Conservation (phyloP, 1,139 yeast species). For the Pichia sp. region DNA sequence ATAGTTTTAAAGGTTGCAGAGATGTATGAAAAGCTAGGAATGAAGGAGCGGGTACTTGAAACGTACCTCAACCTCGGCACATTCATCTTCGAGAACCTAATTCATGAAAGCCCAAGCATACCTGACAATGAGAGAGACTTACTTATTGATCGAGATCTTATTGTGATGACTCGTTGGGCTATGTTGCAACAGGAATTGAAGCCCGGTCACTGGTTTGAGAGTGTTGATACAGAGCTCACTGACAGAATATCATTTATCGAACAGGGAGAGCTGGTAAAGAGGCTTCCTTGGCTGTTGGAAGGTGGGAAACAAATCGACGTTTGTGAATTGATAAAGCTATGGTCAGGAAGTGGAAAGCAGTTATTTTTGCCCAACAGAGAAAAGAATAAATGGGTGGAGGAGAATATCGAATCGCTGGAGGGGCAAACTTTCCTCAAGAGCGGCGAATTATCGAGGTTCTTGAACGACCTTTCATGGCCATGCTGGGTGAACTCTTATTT, state of each 20-base stretch:
- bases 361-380: neutral
- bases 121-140: conserved; percentile 20
- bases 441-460: conserved; percentile 17
- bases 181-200: conserved; percentile 14
- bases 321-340: conserved; percentile 18
- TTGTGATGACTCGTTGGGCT: conserved; percentile 22
- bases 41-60: conserved; percentile 18
- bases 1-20: conserved; percentile 81
- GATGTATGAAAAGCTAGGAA: conserved; percentile 44
- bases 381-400: conserved; percentile 12
- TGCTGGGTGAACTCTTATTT: conserved; percentile 21
- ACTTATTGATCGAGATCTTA: conserved; percentile 23
- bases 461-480: conserved; percentile 20
- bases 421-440: conserved; percentile 17
- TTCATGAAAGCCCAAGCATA: conserved; percentile 15
- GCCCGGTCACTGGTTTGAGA: conserved; percentile 9
- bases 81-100: conserved; percentile 22
- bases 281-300: conserved; percentile 11
- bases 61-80: conserved; percentile 21
- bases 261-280: conserved; percentile 9
- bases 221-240: conserved; percentile 11
- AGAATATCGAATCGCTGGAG: conserved; percentile 11
- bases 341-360: conserved; percentile 4
- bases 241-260: conserved; percentile 24
- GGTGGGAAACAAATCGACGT: conserved; percentile 10